Evolutionary conservation across 129 eudicot genomes (phyloP), one percentile per base, ranked within the genome.

Genomic region (Lonicera japonica): DNA sequence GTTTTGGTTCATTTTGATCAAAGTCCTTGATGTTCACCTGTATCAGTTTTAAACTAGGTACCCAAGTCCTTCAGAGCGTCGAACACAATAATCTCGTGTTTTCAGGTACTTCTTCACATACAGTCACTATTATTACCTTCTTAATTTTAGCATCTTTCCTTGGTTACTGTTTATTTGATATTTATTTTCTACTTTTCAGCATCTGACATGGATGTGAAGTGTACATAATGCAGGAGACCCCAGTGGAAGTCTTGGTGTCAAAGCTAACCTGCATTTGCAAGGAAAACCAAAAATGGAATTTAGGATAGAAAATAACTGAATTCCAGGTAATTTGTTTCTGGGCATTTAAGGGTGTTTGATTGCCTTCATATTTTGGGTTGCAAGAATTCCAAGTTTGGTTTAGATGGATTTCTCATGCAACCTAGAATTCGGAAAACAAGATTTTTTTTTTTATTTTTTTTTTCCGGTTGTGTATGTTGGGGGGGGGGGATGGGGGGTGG

Each of bases 41-140:
- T 64, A 58, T 65, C 50, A 70, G 84, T 79, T 70, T 74, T 77
- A 66, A 66, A 65, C 62, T 75, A 70, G 80, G 77, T 72, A 77
- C 82, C 36, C 78, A 57, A 67, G 78, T 72, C 74, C 60, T 62
- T 67, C 59, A 8, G 60, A 77, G 66, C 66, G 63, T 72, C 6
- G 64, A 60, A 34, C 58, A 58, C 41, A 63, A 1, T 72, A 60
- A 62, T 55, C 64, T 45, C 11, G 34, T 20, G 58, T 50, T 21
- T 29, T 56, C 64, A 63, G 77, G 77, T 79, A 54, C 56, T 38
- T 21, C 36, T 29, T 29, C 36, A 29, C 6, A 29, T 29, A 29
- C 36, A 29, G 4, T 29, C n/a, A n/a, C n/a, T 29, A 29, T 29
- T 29, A 29, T 6, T 1, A 29, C 2, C 2, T 29, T 29, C 36